phyloP scores from a whole-genome alignment of 2,329 filamentous ascomycete genomes.

The Domatiomyces catenatus region DNA sequence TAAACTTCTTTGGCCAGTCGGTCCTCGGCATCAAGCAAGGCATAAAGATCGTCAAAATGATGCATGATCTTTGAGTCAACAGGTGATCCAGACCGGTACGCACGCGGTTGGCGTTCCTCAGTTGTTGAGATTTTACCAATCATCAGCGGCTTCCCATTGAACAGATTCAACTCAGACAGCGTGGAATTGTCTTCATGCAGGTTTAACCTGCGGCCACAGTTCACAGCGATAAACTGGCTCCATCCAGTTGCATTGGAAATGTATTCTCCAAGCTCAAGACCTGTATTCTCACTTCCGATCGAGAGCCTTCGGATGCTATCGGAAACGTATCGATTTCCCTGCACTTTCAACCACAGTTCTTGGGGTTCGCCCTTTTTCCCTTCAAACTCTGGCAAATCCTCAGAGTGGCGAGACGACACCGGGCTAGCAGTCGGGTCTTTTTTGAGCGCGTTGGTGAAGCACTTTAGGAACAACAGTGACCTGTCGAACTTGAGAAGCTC shows the following conservation, averaged over 20 bases:
- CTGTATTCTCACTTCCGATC: slow-evolving; percentile 57
- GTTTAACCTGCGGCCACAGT: slow-evolving; percentile 8
- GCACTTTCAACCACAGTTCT: slow-evolving; percentile 23
- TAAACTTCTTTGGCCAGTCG: slow-evolving; percentile 55
- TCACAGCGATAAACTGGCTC: slow-evolving; percentile 58
- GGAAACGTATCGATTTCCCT: slow-evolving; percentile 7
- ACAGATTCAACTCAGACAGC: slow-evolving; percentile 23
- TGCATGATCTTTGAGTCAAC: slow-evolving; percentile 67
- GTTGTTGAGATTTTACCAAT: slow-evolving; percentile 15
- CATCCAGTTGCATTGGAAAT: slow-evolving; percentile 58
- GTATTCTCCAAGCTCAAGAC: slow-evolving; percentile 51
- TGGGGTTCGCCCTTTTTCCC: slow-evolving; percentile 28
- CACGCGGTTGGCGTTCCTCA: slow-evolving; percentile 19
- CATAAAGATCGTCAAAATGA: slow-evolving; percentile 73
- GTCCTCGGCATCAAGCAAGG: slow-evolving; percentile 60
- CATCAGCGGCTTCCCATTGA: slow-evolving; percentile 17
- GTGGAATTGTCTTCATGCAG: slow-evolving; percentile 10
- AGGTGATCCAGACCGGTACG: slow-evolving; percentile 32
- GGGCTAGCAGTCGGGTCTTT: slow-evolving; percentile 43
- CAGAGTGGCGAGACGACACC: slow-evolving; percentile 30
- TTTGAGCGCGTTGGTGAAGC: slow-evolving; percentile 45
- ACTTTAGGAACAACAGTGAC: slow-evolving; percentile 51
- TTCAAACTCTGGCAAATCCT: slow-evolving; percentile 34
- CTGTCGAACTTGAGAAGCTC: slow-evolving; percentile 52
- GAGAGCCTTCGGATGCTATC: slow-evolving; percentile 18